Evolutionary conservation across 257 asterid genomes (phyloP), one percentile per base, ranked within the genome.

Genomic region (Rehmannia glutinosa): DNA sequence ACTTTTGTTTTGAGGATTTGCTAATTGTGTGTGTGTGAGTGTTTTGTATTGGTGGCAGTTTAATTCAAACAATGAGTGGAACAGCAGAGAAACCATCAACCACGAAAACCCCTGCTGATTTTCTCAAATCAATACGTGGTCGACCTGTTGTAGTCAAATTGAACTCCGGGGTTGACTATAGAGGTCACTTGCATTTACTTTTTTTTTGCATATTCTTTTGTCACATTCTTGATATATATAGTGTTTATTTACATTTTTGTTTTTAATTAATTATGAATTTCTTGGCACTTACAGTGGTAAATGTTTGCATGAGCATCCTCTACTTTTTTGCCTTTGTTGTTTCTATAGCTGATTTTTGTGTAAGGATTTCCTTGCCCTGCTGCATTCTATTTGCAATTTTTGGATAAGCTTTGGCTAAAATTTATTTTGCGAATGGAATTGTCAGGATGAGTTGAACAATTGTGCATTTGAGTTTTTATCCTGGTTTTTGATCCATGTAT

Each of bases 141-240:
- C 89, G 98, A 56, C 98, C 98, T 21, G 97, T 92, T 73, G 98
- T 92, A 4, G 98, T 92, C 78, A 92, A 92, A 76, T 72, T 89
- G 88, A 92, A 92, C 71, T 92, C 97, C 6, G 98, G 97, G 13
- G 98, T 92, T 62, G 98, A 92, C 56, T 92, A 92, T 64, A 75
- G 97, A 87, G 98, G 98, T 89, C 6, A 41, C 62, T 78, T 59
- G 21, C 61, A 30, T 23, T 55, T 21, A 17, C 67, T 6, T 52
- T 43, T 27, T 47, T 28, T 12, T 0, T 0, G 54, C 15, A 58
- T 58, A 6, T n/a, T 30, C 21, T 20, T n/a, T 60, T 51, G n/a
- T n/a, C n/a, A n/a, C n/a, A n/a, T 6, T 51, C 33, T 58, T 35
- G 36, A 6, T 30, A 15, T 20, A 10, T 60, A 43, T 39, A 8